These are phyloP conservation scores for Zizania latifolia DNA, from an alignment of 176 grass and related monocot genomes.

Conservation along the genomic window DNA sequence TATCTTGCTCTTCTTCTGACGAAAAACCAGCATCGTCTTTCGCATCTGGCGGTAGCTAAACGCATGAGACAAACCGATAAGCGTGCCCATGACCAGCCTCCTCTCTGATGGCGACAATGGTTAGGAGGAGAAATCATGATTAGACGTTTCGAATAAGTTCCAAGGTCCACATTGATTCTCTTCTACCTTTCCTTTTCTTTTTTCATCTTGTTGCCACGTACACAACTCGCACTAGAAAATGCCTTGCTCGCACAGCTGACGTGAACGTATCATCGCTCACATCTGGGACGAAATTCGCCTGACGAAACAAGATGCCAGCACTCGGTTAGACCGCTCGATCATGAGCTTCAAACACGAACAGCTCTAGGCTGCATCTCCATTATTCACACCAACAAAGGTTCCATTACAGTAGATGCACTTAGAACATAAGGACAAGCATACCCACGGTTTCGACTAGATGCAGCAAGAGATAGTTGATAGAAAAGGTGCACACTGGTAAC, in stretches of 20 bases:
- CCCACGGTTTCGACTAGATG: not conserved
- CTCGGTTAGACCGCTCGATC: too few species aligned
- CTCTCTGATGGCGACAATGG: not conserved
- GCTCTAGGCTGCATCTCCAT: not conserved
- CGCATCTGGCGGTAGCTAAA: not conserved
- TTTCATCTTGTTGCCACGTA: not conserved
- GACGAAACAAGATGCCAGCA: not conserved
- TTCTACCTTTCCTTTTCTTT: not conserved
- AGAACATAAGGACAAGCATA: not conserved
- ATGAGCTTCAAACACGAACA: not conserved
- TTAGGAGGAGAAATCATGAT: not conserved
- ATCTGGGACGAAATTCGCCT: not conserved
- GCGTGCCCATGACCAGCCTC: not conserved
- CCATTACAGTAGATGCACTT: slow-evolving; percentile 6
- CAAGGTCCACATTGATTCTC: not conserved
- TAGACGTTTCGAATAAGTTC: not conserved
- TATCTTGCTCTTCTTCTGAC: not conserved
- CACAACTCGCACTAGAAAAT: not conserved
- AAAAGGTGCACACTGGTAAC: not conserved
- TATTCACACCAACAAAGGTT: not conserved
- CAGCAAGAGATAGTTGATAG: not conserved
- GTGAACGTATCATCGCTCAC: not conserved
- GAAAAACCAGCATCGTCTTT: not conserved
- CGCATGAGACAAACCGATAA: not conserved
- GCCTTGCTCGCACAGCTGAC: not conserved